Percentiles rank a stretch among this genome's conserved stretches.
Conservation (phyloP, 306 rosid species). For the Pyrus bretschneideri region DNA sequence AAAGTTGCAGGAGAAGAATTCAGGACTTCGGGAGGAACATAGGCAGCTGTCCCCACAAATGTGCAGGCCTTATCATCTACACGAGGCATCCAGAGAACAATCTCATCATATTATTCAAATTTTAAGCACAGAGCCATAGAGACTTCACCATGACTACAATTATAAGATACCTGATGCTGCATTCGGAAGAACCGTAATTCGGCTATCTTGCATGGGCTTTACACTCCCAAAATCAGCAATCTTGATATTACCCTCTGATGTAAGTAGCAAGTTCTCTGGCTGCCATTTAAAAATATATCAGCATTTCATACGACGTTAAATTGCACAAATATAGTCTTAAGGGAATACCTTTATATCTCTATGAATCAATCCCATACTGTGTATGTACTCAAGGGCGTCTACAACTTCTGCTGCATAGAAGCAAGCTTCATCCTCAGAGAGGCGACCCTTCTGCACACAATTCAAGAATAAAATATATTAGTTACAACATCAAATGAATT, state of each 20-base stretch:
- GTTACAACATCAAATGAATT: background rate
- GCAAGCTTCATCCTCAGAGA: slow-evolving; percentile 78
- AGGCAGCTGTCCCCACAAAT: slow-evolving; percentile 99
- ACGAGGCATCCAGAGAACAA: background rate
- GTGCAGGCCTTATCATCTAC: slow-evolving; percentile 98
- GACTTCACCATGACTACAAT: slow-evolving; percentile 6
- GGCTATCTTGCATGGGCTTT: slow-evolving; percentile 94
- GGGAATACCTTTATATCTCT: slow-evolving; percentile 89
- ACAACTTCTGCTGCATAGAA: slow-evolving; percentile 97
- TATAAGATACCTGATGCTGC: slow-evolving; percentile 76
- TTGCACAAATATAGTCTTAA: slow-evolving; percentile 11
- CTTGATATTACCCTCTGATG: slow-evolving; percentile 85
- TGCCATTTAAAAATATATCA: slow-evolving; percentile 39
- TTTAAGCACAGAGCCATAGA: slow-evolving; percentile 1
- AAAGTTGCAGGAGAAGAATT: slow-evolving; percentile 99
- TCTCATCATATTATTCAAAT: slow-evolving; percentile 15
- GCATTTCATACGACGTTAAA: slow-evolving; percentile 13
- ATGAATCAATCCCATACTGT: slow-evolving; percentile 88
- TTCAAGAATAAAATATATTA: background rate
- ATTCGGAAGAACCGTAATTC: slow-evolving; percentile 94
- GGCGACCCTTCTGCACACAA: slow-evolving; percentile 74
- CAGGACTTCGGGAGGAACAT: slow-evolving; percentile 99
- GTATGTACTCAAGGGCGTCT: slow-evolving; percentile 96
- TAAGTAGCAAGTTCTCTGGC: slow-evolving; percentile 97
- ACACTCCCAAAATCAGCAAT: slow-evolving; percentile 99